A percentile compares a stretch with the other conserved stretches of the same genome.
These are phyloP conservation scores for Groenewaldozyma sp. DNA, from an alignment of 1,139 yeast genomes.

Conservation along the genomic window DNA sequence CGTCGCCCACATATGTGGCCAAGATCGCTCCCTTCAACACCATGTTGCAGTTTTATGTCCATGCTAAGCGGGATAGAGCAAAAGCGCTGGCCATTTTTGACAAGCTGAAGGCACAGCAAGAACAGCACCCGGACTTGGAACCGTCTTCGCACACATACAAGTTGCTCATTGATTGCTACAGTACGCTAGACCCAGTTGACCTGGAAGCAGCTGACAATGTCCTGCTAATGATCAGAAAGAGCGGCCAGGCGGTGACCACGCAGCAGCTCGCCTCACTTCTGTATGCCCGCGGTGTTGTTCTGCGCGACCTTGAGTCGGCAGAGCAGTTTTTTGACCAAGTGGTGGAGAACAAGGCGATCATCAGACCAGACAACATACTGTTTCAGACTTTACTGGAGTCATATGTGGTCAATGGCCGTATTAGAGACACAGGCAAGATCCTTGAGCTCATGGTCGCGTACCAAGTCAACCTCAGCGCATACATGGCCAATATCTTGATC, in stretches of 20 bases:
- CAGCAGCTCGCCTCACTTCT: slow-evolving; percentile 35
- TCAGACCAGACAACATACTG: slow-evolving; percentile 29
- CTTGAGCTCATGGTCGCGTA: slow-evolving; percentile 30
- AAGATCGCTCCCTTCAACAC: slow-evolving; percentile 34
- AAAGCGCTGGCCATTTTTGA: slow-evolving; percentile 28
- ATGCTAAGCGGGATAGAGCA: slow-evolving; percentile 26
- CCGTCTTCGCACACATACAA: slow-evolving; percentile 34
- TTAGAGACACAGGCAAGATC: slow-evolving; percentile 25
- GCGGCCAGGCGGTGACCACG: slow-evolving; percentile 23
- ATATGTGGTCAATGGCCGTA: slow-evolving; percentile 27
- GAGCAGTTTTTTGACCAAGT: slow-evolving; percentile 27
- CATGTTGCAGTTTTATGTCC: slow-evolving; percentile 33
- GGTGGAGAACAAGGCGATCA: slow-evolving; percentile 22
- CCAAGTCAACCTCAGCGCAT: slow-evolving; percentile 28
- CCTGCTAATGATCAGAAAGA: slow-evolving; percentile 25
- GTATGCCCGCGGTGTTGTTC: slow-evolving; percentile 33
- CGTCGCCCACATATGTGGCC: slow-evolving; percentile 24
- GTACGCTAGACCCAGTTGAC: slow-evolving; percentile 28
- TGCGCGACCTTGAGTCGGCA: slow-evolving; percentile 29
- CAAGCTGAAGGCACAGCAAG: slow-evolving; percentile 22
- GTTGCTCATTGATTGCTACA: slow-evolving; percentile 33
- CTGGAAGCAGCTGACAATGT: slow-evolving; percentile 32
- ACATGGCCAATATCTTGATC: slow-evolving; percentile 31
- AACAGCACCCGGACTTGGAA: too few species aligned
- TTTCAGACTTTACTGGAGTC: slow-evolving; percentile 35